Conservation (phyloP, 2,329 filamentous ascomycete genomes). For the Trichothecium roseum region DNA sequence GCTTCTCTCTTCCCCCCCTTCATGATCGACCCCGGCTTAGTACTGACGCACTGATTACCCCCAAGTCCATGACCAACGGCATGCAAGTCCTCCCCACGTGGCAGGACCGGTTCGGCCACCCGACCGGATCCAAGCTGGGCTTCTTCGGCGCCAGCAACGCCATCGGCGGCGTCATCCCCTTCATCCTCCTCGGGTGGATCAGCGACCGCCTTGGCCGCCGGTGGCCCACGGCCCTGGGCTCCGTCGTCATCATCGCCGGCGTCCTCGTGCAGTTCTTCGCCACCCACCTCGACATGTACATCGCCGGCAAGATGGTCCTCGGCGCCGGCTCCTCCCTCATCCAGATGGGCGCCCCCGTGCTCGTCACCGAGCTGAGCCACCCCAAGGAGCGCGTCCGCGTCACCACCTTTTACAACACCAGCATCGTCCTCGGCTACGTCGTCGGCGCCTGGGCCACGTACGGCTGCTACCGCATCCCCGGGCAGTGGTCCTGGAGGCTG, state of each 20-base stretch:
- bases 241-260: slow-evolving; percentile 26
- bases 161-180: slow-evolving; percentile 28
- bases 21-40: not conserved
- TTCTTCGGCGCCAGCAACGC: slow-evolving; percentile 27
- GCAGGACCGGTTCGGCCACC: slow-evolving; percentile 26
- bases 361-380: slow-evolving; percentile 30
- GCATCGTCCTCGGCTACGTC: slow-evolving; percentile 27
- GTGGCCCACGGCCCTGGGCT: slow-evolving; percentile 22
- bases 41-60: not conserved
- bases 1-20: not conserved
- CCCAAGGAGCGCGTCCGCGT: slow-evolving; percentile 27
- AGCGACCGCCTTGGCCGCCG: slow-evolving; percentile 23
- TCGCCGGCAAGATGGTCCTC: slow-evolving; percentile 25
- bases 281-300: slow-evolving; percentile 23
- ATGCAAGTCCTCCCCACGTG: slow-evolving; percentile 25
- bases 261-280: slow-evolving; percentile 25
- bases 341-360: slow-evolving; percentile 29
- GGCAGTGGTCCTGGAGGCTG: slow-evolving; percentile 38
- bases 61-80: slow-evolving; percentile 29
- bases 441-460: slow-evolving; percentile 26
- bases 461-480: slow-evolving; percentile 15
- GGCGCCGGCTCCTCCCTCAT: slow-evolving; percentile 25
- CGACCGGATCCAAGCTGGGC: slow-evolving; percentile 24
- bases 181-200: slow-evolving; percentile 24
- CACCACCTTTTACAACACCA: slow-evolving; percentile 28